Percentiles rank a stretch among this genome's conserved stretches.
phyloP scores from a whole-genome alignment of 495 filamentous ascomycete species.

The Tuber indicum region DNA sequence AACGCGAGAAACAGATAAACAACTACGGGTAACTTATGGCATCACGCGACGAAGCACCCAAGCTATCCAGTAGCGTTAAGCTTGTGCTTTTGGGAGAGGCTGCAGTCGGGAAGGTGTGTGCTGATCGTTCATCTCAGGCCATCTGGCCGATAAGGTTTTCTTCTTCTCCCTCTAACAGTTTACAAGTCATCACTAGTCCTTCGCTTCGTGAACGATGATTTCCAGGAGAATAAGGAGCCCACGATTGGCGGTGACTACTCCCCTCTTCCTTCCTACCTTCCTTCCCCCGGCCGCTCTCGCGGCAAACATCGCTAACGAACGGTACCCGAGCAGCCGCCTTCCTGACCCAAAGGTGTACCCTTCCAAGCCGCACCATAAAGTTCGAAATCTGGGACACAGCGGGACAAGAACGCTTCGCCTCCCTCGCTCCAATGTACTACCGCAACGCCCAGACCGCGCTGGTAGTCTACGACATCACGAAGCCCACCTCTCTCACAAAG shows the following conservation, averaged over 20 bases:
- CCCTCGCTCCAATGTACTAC: constrained; percentile 98
- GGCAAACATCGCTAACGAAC: constrained; percentile 3
- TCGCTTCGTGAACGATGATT: constrained; percentile 99
- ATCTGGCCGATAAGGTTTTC: background rate
- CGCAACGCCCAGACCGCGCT: constrained; percentile 98
- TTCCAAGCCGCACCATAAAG: constrained; percentile 94
- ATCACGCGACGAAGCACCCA: constrained; percentile 51
- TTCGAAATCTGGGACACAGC: constrained; percentile 99
- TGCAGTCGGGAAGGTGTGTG: constrained; percentile 87
- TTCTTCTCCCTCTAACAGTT: background rate
- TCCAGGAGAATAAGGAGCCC: constrained; percentile 99
- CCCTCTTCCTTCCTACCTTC: constrained; percentile 6
- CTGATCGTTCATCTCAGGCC: background rate
- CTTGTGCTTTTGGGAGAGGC: constrained; percentile 94
- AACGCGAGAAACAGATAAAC: background rate
- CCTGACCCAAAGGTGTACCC: constrained; percentile 95
- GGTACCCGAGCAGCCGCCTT: constrained; percentile 66
- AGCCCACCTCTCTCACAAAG: constrained; percentile 89
- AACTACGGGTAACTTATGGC: constrained; percentile 18
- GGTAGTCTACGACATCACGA: constrained; percentile 97
- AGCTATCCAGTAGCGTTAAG: constrained; percentile 98
- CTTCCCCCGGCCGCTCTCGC: background rate
- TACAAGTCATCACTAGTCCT: constrained; percentile 89
- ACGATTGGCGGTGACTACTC: constrained; percentile 83
- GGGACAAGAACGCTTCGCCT: constrained; percentile 95